These are phyloP conservation scores for Bipolaris sorokiniana DNA, from an alignment of 2,329 filamentous ascomycete species.

Conservation along the genomic window DNA sequence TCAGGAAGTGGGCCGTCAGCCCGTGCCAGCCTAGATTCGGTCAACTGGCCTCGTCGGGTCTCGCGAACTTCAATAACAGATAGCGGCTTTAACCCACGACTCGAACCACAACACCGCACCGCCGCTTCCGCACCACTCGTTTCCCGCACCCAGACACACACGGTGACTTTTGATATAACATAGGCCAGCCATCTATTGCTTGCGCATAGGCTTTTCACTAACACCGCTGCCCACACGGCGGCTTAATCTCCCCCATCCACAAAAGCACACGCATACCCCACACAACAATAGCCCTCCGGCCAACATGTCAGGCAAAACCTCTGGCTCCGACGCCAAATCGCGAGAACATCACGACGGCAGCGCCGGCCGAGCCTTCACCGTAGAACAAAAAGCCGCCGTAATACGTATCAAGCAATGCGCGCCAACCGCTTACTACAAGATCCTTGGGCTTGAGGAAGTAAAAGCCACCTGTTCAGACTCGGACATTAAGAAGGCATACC, in stretches of 20 bases:
- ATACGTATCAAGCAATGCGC: conserved; percentile 84
- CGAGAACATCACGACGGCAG: conserved; percentile 79
- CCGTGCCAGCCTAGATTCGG: conserved; percentile 33
- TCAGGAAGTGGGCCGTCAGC: conserved; percentile 17
- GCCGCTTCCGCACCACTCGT: neutral
- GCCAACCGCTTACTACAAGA: conserved; percentile 93
- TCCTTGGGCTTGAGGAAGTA: conserved; percentile 74
- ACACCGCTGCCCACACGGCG: conserved; percentile 14
- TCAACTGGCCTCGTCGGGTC: conserved; percentile 38
- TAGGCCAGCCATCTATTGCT: conserved; percentile 3
- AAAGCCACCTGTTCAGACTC: conserved; percentile 71
- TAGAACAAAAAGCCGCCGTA: conserved; percentile 90
- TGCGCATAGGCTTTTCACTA: conserved; percentile 14
- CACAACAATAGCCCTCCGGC: conserved; percentile 10
- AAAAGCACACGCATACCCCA: conserved; percentile 7
- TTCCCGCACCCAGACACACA: neutral
- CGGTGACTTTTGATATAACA: neutral
- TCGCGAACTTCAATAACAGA: conserved; percentile 24
- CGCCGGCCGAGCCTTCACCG: conserved; percentile 78
- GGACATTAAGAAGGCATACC: conserved; percentile 97
- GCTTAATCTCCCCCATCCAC: conserved; percentile 9
- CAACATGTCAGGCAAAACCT: conserved; percentile 53
- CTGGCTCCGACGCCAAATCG: conserved; percentile 51
- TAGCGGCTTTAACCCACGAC: conserved; percentile 18
- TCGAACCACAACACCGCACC: conserved; percentile 5